A percentile compares a stretch with the other conserved stretches of the same genome.
Evolutionary conservation across 2,329 filamentous ascomycete genomes (phyloP).

Genomic region (Monosporascus sp.): DNA sequence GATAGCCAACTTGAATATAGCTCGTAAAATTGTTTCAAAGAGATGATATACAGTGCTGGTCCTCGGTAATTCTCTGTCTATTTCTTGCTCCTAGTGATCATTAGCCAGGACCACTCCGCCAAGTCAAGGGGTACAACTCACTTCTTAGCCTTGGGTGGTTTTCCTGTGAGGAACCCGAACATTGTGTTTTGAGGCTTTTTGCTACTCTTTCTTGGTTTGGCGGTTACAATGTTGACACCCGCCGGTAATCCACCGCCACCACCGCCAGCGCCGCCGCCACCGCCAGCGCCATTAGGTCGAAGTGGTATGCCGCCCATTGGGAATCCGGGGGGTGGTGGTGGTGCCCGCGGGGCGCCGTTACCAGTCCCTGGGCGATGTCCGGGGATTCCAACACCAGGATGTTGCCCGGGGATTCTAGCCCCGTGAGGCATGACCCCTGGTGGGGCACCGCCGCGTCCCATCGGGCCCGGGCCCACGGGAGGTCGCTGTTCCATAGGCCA

Average conservation of each 20-base stretch:
- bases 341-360: background rate
- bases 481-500: slow-evolving; percentile 45
- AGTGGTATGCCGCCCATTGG: background rate
- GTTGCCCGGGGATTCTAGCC: background rate
- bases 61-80: too few relatives aligned
- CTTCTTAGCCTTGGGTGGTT: slow-evolving; percentile 8
- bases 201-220: background rate
- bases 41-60: too few relatives aligned
- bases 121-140: slow-evolving; percentile 2
- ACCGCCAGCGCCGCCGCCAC: background rate
- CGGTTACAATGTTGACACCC: background rate
- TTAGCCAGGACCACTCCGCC: too few relatives aligned
- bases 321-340: background rate
- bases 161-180: background rate
- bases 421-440: background rate
- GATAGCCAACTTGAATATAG: too few relatives aligned
- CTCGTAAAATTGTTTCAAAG: too few relatives aligned
- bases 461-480: slow-evolving; percentile 3
- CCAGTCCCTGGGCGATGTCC: background rate
- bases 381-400: background rate
- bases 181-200: background rate
- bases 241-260: background rate
- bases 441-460: slow-evolving; percentile 6
- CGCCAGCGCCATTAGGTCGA: background rate
- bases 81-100: too few relatives aligned